These are phyloP conservation scores for Annona squamosa DNA, from an alignment of 164 flowering plant genomes.

Conservation along the genomic window DNA sequence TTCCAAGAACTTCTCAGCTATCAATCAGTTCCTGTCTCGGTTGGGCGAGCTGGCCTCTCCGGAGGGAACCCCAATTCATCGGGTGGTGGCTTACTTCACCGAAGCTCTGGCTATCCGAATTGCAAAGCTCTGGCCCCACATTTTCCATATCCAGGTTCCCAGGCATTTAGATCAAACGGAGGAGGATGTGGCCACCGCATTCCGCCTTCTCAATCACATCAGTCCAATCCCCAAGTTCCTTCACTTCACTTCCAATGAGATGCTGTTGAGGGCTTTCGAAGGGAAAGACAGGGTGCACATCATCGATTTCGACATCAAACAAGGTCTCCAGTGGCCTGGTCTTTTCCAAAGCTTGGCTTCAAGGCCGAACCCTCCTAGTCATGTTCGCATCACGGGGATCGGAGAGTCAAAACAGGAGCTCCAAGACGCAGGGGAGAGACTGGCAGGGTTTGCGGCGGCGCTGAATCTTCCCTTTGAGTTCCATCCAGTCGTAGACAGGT, in stretches of 20 bases:
- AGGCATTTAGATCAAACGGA: conserved; percentile 54
- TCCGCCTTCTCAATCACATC: conserved; percentile 72
- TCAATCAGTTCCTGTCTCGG: conserved; percentile 51
- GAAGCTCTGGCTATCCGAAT: conserved; percentile 77
- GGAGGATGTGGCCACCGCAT: conserved; percentile 50
- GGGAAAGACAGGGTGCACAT: conserved; percentile 86
- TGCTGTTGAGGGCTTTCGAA: conserved; percentile 77
- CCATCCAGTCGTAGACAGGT: conserved; percentile 84
- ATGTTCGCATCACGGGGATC: conserved; percentile 85
- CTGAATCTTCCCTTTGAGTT: conserved; percentile 75
- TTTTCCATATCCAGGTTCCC: conserved; percentile 60
- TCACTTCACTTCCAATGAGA: conserved; percentile 86
- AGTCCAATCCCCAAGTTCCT: conserved; percentile 82
- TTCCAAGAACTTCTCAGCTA: conserved; percentile 44
- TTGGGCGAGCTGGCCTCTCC: conserved; percentile 88
- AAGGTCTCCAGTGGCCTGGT: conserved; percentile 96
- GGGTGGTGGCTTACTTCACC: conserved; percentile 72
- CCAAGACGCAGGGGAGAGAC: conserved; percentile 77
- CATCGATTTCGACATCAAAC: conserved; percentile 90
- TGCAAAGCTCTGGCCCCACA: conserved; percentile 71
- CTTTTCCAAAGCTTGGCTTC: conserved; percentile 81
- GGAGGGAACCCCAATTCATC: conserved; percentile 48
- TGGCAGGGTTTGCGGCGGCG: conserved; percentile 66
- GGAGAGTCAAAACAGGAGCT: conserved; percentile 89
- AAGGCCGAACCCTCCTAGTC: conserved; percentile 69